Percentiles rank a stretch among this genome's conserved stretches.
Evolutionary conservation across 140 eudicot species (phyloP).

Genomic region (Anethum foeniculum): DNA sequence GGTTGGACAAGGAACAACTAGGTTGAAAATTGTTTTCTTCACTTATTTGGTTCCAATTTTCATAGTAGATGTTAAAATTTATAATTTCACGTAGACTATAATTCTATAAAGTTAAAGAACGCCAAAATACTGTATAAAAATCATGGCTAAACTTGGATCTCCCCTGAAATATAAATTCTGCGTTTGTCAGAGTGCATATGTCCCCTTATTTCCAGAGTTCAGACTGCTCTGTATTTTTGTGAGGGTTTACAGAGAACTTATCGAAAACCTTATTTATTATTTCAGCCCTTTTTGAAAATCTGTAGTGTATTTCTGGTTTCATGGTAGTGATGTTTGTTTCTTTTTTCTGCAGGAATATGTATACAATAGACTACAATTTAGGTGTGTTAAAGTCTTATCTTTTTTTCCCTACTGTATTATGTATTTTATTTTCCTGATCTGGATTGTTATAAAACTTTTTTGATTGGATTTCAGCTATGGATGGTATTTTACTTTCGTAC

Average conservation of each 20-base stretch:
- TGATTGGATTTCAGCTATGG: constrained; percentile 48
- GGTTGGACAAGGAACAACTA: neutral
- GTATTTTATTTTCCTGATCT: neutral
- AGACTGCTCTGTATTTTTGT: neutral
- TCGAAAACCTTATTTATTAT: no score
- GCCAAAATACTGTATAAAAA: neutral
- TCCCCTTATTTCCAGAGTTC: neutral
- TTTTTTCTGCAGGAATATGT: constrained; percentile 53
- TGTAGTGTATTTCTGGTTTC: neutral
- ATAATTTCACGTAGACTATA: no score
- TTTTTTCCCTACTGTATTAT: neutral
- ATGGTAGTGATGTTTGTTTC: neutral
- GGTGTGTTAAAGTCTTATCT: constrained; percentile 23
- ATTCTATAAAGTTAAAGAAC: neutral
- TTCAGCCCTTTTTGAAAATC: neutral
- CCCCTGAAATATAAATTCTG: neutral
- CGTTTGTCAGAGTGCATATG: no score
- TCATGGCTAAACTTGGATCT: neutral
- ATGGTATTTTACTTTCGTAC: constrained; percentile 79
- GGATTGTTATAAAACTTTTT: neutral
- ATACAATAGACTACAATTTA: constrained; percentile 57
- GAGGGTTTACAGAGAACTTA: no score
- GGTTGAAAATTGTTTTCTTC: neutral
- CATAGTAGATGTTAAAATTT: neutral
- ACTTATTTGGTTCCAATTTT: neutral